phyloP scores from a whole-genome alignment of 1,284 basidiomycete genomes.

The Cystobasidiaceae sp. region DNA sequence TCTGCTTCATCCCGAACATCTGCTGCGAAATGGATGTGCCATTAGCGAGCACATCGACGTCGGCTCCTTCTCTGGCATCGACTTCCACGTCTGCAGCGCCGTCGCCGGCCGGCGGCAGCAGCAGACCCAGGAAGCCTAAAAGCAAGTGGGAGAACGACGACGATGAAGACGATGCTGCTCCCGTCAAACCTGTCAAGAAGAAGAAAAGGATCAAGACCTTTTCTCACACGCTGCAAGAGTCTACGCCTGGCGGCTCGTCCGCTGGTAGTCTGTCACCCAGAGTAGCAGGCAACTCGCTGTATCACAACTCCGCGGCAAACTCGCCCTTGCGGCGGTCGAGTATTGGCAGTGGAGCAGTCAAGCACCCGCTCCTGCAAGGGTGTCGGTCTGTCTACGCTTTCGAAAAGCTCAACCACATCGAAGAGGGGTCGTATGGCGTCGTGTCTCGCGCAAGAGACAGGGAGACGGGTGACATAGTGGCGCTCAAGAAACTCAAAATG shows the following conservation, averaged over 20 bases:
- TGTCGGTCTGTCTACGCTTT: conserved; percentile 89
- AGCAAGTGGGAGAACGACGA: conserved; percentile 38
- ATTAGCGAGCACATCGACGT: neutral
- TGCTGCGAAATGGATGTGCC: neutral
- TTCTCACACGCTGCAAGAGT: conserved; percentile 14
- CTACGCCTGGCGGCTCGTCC: conserved; percentile 21
- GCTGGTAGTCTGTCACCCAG: neutral
- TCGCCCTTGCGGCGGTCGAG: conserved; percentile 15
- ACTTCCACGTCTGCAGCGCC: neutral
- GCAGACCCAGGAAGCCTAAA: conserved; percentile 52
- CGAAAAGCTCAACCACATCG: conserved; percentile 93
- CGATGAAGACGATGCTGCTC: conserved; percentile 29
- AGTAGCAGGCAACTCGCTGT: conserved; percentile 4
- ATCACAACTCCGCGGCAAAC: conserved; percentile 2
- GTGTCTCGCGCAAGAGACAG: conserved; percentile 94
- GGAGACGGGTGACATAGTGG: conserved; percentile 88
- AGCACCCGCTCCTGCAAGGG: conserved; percentile 34
- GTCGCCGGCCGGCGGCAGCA: neutral
- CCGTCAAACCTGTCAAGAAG: neutral
- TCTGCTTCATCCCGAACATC: neutral
- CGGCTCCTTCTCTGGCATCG: neutral
- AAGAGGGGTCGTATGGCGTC: conserved; percentile 91
- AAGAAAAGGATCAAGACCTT: conserved; percentile 34
- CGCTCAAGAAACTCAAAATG: conserved; percentile 95
- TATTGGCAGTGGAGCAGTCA: conserved; percentile 27